phyloP scores from a whole-genome alignment of 257 asterid species.

The Craterostigma plantagineum region DNA sequence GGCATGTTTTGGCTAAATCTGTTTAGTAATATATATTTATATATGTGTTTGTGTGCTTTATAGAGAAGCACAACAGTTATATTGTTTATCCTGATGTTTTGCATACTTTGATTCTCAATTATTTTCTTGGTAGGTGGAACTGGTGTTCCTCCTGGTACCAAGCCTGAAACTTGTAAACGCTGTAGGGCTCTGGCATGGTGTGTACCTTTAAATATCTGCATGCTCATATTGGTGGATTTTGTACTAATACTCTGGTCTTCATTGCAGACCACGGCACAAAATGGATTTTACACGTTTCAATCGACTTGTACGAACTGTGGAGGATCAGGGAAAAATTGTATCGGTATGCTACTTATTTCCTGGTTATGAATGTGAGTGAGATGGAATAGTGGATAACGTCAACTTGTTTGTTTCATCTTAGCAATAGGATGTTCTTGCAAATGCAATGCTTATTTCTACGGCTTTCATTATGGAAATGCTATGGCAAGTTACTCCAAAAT shows the following conservation, averaged over 20 bases:
- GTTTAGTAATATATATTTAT: no score
- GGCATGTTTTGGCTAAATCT: not conserved
- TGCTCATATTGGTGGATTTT: constrained; percentile 2
- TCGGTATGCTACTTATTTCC: constrained; percentile 28
- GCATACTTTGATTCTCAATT: no score
- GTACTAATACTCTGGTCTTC: constrained; percentile 7
- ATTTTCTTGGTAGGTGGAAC: constrained; percentile 47
- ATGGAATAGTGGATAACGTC: no score
- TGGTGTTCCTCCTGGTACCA: constrained; percentile 97
- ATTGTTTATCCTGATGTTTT: no score
- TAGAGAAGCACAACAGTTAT: no score
- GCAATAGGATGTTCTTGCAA: no score
- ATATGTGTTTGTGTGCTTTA: no score
- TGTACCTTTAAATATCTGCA: constrained; percentile 10
- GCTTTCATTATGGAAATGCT: no score
- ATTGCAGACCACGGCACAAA: constrained; percentile 32
- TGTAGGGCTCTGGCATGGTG: constrained; percentile 90
- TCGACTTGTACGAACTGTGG: constrained; percentile 51
- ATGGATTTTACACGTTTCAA: constrained; percentile 37
- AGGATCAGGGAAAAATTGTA: constrained; percentile 71
- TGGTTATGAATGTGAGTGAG: no score
- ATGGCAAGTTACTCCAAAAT: no score
- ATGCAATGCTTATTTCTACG: no score
- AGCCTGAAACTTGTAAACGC: constrained; percentile 82
- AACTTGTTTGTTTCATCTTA: no score